Conservation (phyloP, 208 protist species). For the Wallacemonas sp. region DNA sequence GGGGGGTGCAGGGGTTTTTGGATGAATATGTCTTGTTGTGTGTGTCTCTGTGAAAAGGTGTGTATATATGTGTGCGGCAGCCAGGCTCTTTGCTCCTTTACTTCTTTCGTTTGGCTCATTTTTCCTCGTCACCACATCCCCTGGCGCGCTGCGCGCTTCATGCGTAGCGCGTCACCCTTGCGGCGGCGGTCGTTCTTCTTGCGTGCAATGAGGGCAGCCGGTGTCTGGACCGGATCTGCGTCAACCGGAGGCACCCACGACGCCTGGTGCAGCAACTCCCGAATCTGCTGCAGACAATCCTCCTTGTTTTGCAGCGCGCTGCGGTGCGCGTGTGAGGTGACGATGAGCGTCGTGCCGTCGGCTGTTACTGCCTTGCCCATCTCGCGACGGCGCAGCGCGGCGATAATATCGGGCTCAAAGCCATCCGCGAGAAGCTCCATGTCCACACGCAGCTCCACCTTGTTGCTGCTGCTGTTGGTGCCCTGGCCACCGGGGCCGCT, state of each 20-base stretch:
- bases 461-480: slow-evolving; percentile 86
- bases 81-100: neutral
- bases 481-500: slow-evolving; percentile 85
- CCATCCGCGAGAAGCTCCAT: slow-evolving; percentile 44
- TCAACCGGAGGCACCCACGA: slow-evolving; percentile 80
- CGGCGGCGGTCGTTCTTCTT: slow-evolving; percentile 48
- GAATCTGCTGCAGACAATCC: slow-evolving; percentile 56
- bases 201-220: slow-evolving; percentile 45
- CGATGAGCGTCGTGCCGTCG: slow-evolving; percentile 55
- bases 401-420: slow-evolving; percentile 64
- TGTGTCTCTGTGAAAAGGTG: slow-evolving; percentile 12
- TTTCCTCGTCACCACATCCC: slow-evolving; percentile 34
- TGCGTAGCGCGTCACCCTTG: slow-evolving; percentile 55
- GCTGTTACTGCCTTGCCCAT: slow-evolving; percentile 38
- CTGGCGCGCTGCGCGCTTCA: slow-evolving; percentile 42
- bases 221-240: slow-evolving; percentile 46
- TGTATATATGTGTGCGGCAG: no score
- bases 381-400: slow-evolving; percentile 38
- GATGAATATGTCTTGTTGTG: neutral
- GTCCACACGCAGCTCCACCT: slow-evolving; percentile 76
- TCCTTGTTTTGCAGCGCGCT: slow-evolving; percentile 82
- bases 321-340: slow-evolving; percentile 74
- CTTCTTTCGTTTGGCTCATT: neutral
- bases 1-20: no score
- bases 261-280: slow-evolving; percentile 61